These are phyloP conservation scores for Colletotrichum karsti DNA, from an alignment of 2,329 filamentous ascomycete genomes.

Conservation along the genomic window DNA sequence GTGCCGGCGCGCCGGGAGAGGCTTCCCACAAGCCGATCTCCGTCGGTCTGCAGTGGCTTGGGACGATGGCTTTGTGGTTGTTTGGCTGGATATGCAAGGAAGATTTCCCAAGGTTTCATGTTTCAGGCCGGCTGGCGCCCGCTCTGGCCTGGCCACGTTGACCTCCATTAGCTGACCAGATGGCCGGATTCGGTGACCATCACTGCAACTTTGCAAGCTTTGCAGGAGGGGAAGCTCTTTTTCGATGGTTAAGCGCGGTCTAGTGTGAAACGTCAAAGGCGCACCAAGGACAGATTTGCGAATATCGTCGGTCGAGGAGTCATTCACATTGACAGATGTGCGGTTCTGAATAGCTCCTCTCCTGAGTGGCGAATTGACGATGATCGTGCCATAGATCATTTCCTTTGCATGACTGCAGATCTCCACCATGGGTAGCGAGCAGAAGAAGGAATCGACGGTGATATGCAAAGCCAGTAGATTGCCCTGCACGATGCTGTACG, in stretches of 20 bases:
- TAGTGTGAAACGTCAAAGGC: constrained; percentile 20
- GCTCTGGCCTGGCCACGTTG: constrained; percentile 25
- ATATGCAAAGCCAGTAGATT: constrained; percentile 10
- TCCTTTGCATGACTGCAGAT: constrained; percentile 6
- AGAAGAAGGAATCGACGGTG: not conserved
- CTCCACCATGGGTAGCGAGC: not conserved
- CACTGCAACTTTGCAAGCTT: not conserved
- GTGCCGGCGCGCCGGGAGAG: constrained; percentile 9
- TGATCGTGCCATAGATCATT: constrained; percentile 9
- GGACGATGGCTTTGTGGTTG: not conserved
- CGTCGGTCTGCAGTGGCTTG: constrained; percentile 19
- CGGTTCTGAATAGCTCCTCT: not conserved
- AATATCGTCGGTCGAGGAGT: constrained; percentile 12
- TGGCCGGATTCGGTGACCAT: constrained; percentile 19
- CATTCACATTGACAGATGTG: not conserved
- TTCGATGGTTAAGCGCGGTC: not conserved
- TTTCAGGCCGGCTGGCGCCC: constrained; percentile 26
- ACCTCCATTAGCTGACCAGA: constrained; percentile 19
- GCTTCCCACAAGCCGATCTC: constrained; percentile 23
- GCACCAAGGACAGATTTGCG: not conserved
- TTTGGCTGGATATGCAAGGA: constrained; percentile 20
- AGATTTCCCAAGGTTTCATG: constrained; percentile 27
- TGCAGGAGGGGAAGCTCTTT: not conserved
- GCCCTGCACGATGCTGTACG: constrained; percentile 1
- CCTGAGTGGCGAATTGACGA: not conserved